Conservation (phyloP, 2,329 filamentous ascomycete species). For the Zasmidium angulare region DNA sequence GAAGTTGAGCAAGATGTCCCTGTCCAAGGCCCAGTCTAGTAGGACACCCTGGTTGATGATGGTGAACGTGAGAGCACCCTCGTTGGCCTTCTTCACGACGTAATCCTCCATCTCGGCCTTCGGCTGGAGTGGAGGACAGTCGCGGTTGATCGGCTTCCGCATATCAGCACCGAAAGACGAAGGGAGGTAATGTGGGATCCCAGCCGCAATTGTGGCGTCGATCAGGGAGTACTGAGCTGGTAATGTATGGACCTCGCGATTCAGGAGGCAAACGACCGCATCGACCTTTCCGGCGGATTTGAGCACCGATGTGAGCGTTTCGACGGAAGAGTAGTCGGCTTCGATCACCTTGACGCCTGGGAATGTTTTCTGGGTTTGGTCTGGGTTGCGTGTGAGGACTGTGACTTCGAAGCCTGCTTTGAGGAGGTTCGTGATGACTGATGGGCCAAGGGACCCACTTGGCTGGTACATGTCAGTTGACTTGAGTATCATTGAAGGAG, state of each 20-base stretch:
- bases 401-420: conserved; percentile 32
- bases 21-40: conserved; percentile 29
- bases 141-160: conserved; percentile 23
- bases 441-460: conserved; percentile 31
- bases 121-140: conserved; percentile 28
- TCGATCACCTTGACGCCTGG: conserved; percentile 60
- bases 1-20: conserved; percentile 24
- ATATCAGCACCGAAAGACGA: conserved; percentile 39
- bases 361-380: conserved; percentile 62
- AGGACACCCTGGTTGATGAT: conserved; percentile 29
- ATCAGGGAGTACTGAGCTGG: conserved; percentile 34
- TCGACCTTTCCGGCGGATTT: conserved; percentile 27
- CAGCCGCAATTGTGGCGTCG: conserved; percentile 37
- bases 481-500: not conserved
- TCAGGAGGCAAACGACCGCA: conserved; percentile 36
- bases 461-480: conserved; percentile 1
- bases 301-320: conserved; percentile 32
- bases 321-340: conserved; percentile 30
- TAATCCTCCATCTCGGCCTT: conserved; percentile 36
- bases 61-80: conserved; percentile 28
- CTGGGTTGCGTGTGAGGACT: conserved; percentile 28
- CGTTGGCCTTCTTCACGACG: conserved; percentile 18
- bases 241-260: conserved; percentile 27
- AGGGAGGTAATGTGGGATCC: conserved; percentile 39
- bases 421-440: conserved; percentile 39